Percentiles rank a stretch among this genome's conserved stretches.
phyloP scores from a whole-genome alignment of 495 filamentous ascomycete species.

The Neurospora sp. region DNA sequence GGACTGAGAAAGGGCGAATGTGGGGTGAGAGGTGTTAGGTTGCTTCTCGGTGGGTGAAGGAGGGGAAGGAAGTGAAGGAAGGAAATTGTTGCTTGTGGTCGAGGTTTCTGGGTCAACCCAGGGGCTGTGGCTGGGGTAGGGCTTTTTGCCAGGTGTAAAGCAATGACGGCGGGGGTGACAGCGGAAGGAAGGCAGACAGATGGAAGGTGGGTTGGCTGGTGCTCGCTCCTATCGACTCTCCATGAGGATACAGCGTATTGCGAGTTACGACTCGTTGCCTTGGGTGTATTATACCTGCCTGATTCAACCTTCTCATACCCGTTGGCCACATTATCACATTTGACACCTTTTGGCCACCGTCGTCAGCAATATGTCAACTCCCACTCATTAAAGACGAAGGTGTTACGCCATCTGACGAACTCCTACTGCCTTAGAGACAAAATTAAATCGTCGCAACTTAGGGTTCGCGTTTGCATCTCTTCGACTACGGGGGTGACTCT shows the following conservation, averaged over 20 bases:
- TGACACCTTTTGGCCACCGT: neutral
- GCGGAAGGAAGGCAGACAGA: neutral
- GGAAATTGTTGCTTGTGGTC: neutral
- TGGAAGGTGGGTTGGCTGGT: neutral
- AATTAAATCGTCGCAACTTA: neutral
- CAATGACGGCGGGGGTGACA: neutral
- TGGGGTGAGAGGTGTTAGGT: neutral
- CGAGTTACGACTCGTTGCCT: neutral
- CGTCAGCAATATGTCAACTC: neutral
- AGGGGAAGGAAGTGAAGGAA: neutral
- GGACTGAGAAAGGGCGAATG: neutral
- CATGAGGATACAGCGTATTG: neutral
- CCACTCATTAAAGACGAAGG: neutral
- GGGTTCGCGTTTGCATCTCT: neutral
- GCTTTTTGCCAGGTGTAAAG: neutral
- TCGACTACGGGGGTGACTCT: neutral
- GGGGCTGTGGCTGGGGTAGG: neutral
- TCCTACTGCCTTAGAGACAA: neutral
- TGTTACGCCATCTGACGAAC: neutral
- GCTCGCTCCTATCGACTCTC: neutral
- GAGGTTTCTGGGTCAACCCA: neutral
- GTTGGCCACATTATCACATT: neutral
- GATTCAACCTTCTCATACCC: neutral
- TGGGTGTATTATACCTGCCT: neutral
- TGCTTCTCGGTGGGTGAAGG: neutral